Conservation (phyloP, 345 rosid genomes). For the Gossypium bickii region DNA sequence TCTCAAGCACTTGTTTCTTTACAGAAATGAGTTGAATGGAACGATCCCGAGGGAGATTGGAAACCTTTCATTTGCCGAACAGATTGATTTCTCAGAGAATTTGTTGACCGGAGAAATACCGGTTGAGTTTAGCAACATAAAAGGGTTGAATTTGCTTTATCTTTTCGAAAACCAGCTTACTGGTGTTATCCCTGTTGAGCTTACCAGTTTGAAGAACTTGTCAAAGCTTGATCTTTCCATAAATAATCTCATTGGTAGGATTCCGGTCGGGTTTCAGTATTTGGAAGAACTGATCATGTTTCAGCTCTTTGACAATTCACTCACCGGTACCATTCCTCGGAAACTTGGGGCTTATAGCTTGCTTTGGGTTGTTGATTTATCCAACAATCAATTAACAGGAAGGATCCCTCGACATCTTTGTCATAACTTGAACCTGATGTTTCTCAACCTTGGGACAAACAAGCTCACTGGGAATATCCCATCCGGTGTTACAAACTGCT, state of each 20-base stretch:
- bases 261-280: conserved; percentile 73
- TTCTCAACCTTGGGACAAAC: conserved; percentile 68
- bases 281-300: conserved; percentile 48
- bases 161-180: conserved; percentile 73
- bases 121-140: conserved; percentile 48
- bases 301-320: conserved; percentile 73
- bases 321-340: conserved; percentile 63
- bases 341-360: conserved; percentile 57
- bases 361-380: conserved; percentile 82
- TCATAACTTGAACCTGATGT: conserved; percentile 41
- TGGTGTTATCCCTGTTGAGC: conserved; percentile 69
- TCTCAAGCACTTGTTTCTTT: conserved; percentile 51
- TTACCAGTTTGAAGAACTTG: conserved; percentile 56
- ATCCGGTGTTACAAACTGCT: conserved; percentile 49
- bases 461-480: conserved; percentile 72
- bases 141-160: conserved; percentile 61
- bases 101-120: conserved; percentile 65
- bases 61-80: conserved; percentile 51
- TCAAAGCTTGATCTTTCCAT: conserved; percentile 78
- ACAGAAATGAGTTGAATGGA: conserved; percentile 65
- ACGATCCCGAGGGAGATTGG: conserved; percentile 81
- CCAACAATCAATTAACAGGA: conserved; percentile 59
- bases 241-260: conserved; percentile 56
- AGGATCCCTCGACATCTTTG: conserved; percentile 70
- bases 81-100: conserved; percentile 88